Conservation (phyloP, 345 rosid species). For the Populus davidiana region DNA sequence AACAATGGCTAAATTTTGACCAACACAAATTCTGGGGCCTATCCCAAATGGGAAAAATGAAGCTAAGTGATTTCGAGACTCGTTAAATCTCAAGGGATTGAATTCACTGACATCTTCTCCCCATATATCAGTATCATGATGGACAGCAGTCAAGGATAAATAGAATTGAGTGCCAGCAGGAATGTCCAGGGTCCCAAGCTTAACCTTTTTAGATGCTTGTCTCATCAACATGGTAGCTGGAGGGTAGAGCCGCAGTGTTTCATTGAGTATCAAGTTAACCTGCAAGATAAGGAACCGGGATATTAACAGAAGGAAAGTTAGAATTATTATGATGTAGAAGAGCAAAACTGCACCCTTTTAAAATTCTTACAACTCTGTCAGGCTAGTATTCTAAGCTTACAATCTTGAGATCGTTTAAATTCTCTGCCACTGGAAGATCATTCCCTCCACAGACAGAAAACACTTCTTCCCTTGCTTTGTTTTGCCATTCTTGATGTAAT, state of each 20-base stretch:
- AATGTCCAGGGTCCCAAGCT: slow-evolving; percentile 57
- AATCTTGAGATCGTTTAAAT: slow-evolving; percentile 53
- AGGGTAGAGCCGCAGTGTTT: slow-evolving; percentile 73
- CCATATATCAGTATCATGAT: slow-evolving; percentile 61
- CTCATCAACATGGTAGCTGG: slow-evolving; percentile 56
- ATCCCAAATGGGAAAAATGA: slow-evolving; percentile 21
- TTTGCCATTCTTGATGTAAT: slow-evolving; percentile 79
- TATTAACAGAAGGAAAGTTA: not conserved
- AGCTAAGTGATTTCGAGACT: slow-evolving; percentile 22
- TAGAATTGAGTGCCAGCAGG: slow-evolving; percentile 60
- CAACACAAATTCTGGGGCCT: slow-evolving; percentile 29
- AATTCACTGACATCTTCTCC: slow-evolving; percentile 54
- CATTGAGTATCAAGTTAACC: slow-evolving; percentile 64
- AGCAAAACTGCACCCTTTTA: not conserved
- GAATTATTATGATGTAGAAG: not conserved
- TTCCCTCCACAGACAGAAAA: slow-evolving; percentile 32
- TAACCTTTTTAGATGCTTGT: slow-evolving; percentile 35
- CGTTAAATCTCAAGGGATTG: slow-evolving; percentile 22
- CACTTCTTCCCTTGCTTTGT: slow-evolving; percentile 70
- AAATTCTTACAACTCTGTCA: not conserved
- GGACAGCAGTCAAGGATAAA: slow-evolving; percentile 47
- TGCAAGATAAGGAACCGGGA: slow-evolving; percentile 22
- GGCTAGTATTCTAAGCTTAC: slow-evolving; percentile 40
- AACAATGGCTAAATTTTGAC: slow-evolving; percentile 22
- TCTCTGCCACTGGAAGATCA: slow-evolving; percentile 36